These are phyloP conservation scores for Annulohypoxylon nitens DNA, from an alignment of 495 filamentous ascomycete genomes.

Conservation along the genomic window DNA sequence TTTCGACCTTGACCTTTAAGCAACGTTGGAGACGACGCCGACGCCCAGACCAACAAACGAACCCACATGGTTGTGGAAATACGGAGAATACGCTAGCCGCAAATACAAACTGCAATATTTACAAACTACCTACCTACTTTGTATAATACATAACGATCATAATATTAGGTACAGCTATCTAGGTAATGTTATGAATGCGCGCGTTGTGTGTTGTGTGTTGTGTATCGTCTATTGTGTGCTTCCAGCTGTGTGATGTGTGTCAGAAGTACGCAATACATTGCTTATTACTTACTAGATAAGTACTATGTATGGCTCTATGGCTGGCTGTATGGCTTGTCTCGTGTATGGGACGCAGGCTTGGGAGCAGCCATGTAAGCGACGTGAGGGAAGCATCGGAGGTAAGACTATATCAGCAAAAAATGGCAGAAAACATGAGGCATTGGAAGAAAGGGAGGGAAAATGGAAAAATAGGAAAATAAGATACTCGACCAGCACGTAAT, in stretches of 20 bases:
- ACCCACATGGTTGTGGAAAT: slow-evolving; percentile 30
- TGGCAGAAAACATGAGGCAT: neutral
- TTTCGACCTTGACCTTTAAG: slow-evolving; percentile 19
- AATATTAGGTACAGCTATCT: slow-evolving; percentile 19
- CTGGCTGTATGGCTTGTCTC: neutral
- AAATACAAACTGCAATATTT: slow-evolving; percentile 9
- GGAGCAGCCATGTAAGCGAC: slow-evolving; percentile 36
- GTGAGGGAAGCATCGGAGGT: slow-evolving; percentile 31
- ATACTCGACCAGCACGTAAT: neutral
- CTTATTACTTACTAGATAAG: neutral
- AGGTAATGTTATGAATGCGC: slow-evolving; percentile 3
- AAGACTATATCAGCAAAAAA: slow-evolving; percentile 10
- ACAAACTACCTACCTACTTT: slow-evolving; percentile 33
- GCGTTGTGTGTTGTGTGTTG: too few species aligned
- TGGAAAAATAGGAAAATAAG: slow-evolving; percentile 18
- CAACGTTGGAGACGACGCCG: slow-evolving; percentile 37
- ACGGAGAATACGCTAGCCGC: slow-evolving; percentile 28
- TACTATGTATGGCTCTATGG: neutral
- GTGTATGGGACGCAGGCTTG: neutral
- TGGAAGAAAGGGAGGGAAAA: slow-evolving; percentile 13
- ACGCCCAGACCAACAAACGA: slow-evolving; percentile 36
- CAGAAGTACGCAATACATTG: slow-evolving; percentile 7
- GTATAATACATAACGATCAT: slow-evolving; percentile 23
- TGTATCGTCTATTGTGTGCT: too few species aligned
- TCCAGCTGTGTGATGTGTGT: neutral